Evolutionary conservation across 2,329 filamentous ascomycete species (phyloP).

Genomic region (Dryadomyces quercivorus): DNA sequence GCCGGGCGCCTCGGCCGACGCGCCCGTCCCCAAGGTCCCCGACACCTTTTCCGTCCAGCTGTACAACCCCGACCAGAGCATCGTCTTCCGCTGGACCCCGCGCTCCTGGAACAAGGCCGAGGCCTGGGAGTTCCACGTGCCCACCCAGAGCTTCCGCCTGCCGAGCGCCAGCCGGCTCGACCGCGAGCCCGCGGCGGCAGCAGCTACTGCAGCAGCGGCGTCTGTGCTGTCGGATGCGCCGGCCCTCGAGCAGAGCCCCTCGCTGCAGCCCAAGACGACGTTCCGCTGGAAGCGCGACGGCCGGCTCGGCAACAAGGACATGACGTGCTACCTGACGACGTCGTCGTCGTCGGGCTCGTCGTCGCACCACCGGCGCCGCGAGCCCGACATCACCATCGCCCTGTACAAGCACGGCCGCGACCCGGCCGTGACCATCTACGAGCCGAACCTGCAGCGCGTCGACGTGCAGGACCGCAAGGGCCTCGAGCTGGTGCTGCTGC

Average conservation of each 20-base stretch:
- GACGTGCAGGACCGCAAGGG: constrained; percentile 93
- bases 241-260: constrained; percentile 44
- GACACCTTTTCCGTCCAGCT: constrained; percentile 73
- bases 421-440: constrained; percentile 65
- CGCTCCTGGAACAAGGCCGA: constrained; percentile 71
- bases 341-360: constrained; percentile 44
- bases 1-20: constrained; percentile 25
- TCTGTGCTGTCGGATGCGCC: neutral
- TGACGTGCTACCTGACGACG: constrained; percentile 67
- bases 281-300: constrained; percentile 89
- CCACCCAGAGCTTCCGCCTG: constrained; percentile 68
- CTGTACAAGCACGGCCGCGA: constrained; percentile 64
- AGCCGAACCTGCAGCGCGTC: constrained; percentile 80
- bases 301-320: constrained; percentile 63
- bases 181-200: constrained; percentile 41
- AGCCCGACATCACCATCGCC: constrained; percentile 91
- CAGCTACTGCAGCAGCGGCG: constrained; percentile 16
- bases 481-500: constrained; percentile 66
- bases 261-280: constrained; percentile 57
- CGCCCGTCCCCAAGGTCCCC: constrained; percentile 60
- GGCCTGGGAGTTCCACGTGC: constrained; percentile 87
- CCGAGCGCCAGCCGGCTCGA: constrained; percentile 74
- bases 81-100: constrained; percentile 57
- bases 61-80: constrained; percentile 84
- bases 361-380: constrained; percentile 36